Evolutionary conservation across 1,139 yeast species (phyloP).

Genomic region (Kurtzmaniella quercitrusa): DNA sequence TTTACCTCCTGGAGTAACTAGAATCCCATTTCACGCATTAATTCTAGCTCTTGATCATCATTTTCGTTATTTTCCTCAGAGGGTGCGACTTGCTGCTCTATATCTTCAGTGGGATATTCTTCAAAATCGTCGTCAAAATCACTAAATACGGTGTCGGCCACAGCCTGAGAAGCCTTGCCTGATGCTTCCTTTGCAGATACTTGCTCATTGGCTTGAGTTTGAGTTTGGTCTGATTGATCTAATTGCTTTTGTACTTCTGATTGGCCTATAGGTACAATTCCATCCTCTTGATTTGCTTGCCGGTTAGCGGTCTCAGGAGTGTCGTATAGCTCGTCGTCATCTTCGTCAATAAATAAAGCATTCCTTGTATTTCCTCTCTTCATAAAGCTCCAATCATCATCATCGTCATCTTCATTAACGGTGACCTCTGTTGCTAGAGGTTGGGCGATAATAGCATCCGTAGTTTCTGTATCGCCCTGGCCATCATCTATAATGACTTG

Average conservation of each 20-base stretch:
- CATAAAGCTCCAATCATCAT: slow-evolving; percentile 37
- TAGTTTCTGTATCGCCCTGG: not conserved
- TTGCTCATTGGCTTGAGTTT: not conserved
- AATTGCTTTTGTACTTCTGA: not conserved
- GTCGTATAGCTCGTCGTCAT: slow-evolving; percentile 19
- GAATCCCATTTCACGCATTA: slow-evolving; percentile 38
- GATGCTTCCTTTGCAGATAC: not conserved
- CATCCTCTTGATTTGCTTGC: not conserved
- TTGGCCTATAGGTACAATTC: too few species aligned
- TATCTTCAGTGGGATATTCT: slow-evolving; percentile 13
- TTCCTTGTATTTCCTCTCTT: slow-evolving; percentile 15
- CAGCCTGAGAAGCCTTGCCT: not conserved
- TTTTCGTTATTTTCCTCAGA: slow-evolving; percentile 5
- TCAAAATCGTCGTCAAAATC: slow-evolving; percentile 5
- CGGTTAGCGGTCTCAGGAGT: not conserved
- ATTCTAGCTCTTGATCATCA: slow-evolving; percentile 27
- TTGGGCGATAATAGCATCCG: slow-evolving; percentile 1
- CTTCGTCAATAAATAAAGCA: slow-evolving; percentile 27
- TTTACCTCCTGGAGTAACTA: slow-evolving; percentile 19
- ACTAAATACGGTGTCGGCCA: not conserved
- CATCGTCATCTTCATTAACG: slow-evolving; percentile 12
- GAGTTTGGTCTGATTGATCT: not conserved
- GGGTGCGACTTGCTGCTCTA: not conserved
- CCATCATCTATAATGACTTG: slow-evolving; percentile 3
- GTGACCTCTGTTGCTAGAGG: slow-evolving; percentile 6